Evolutionary conservation across 2,329 filamentous ascomycete species (phyloP), one percentile per base, ranked within the genome.

Genomic region (Botrytis fragariae): DNA sequence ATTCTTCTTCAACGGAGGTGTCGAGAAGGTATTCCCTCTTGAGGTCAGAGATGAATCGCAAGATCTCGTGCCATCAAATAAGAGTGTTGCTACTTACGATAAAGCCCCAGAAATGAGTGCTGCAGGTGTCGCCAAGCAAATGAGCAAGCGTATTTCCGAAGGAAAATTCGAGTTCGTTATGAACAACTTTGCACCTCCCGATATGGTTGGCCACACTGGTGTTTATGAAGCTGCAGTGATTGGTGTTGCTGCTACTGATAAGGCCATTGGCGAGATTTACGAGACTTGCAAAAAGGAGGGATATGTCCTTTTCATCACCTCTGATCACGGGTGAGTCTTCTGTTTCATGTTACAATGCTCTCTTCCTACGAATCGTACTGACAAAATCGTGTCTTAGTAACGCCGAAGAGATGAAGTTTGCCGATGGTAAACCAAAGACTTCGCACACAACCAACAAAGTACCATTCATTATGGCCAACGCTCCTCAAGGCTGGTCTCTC

Each of bases 121-220:
- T 77, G 93, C 91, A 78, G 92, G 88, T 62, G 96, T 99, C 22
- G 96, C 93, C 68, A 88, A 97, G 80, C 95, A 97, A 86, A 92
- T 97, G 74, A 89, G 86, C 83, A 96, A 98, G 87, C 91, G 95
- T 74, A 91, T 99, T 77, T 89, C 84, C 39, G 93, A 97, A 83
- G 90, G 92, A 81, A 90, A 93, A 81, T 98, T 95, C 85, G 94
- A 96, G 81, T 98, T 99, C 82, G 87, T 99, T 83, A 99, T 99
- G 96, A 98, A 98, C 91, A 99, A 99, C 90, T 98, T 99, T 84
- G 96, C 96, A 60, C 96, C 96, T 60, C 96, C 96, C 29, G 96
- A 99, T 85, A 99, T 99, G 96, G 96, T 99, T 77, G 96, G 96
- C 78, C 96, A 99, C 86, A 99, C 96, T 18, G 96, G 96, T 81